A percentile compares a stretch with the other conserved stretches of the same genome.
Conservation (phyloP, 768 basidiomycete species). For the Termitomyces sp. region DNA sequence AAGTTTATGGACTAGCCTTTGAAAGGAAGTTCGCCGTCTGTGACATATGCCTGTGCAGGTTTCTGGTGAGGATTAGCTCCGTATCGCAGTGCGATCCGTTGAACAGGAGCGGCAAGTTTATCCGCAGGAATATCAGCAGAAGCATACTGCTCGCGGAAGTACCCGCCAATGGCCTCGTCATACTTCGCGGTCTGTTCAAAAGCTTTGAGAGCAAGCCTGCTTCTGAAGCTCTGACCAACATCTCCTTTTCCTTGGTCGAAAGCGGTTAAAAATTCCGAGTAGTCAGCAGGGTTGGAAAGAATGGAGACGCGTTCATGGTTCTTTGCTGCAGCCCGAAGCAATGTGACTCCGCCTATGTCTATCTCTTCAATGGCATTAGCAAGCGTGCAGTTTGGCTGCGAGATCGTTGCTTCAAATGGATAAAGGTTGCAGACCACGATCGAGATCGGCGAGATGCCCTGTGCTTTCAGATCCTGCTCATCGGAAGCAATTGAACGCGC, state of each 20-base stretch:
- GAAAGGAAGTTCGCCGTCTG: conserved; percentile 87
- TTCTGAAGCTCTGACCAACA: conserved; percentile 65
- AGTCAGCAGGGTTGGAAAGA: conserved; percentile 86
- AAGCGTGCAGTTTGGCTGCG: conserved; percentile 84
- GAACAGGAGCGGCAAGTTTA: conserved; percentile 62
- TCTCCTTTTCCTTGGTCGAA: conserved; percentile 74
- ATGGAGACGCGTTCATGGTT: conserved; percentile 93
- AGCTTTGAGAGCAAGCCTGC: conserved; percentile 88
- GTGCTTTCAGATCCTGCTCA: conserved; percentile 75
- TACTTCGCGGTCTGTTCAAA: conserved; percentile 96
- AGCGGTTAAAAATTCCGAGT: conserved; percentile 71
- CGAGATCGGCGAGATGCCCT: conserved; percentile 86
- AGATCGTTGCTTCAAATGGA: conserved; percentile 90
- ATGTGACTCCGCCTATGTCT: conserved; percentile 97
- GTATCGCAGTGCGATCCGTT: conserved; percentile 84
- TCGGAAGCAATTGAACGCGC: conserved; percentile 91
- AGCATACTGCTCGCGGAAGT: conserved; percentile 95
- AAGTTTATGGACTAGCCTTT: conserved; percentile 51
- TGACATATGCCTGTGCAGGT: conserved; percentile 94
- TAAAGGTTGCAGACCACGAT: conserved; percentile 99
- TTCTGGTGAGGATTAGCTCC: conserved; percentile 99
- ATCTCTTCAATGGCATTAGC: conserved; percentile 95
- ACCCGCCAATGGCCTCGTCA: conserved; percentile 92
- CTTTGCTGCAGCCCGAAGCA: conserved; percentile 96
- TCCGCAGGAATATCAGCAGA: conserved; percentile 66